Conservation (phyloP, 345 rosid genomes). For the Eucalyptus paniculata region DNA sequence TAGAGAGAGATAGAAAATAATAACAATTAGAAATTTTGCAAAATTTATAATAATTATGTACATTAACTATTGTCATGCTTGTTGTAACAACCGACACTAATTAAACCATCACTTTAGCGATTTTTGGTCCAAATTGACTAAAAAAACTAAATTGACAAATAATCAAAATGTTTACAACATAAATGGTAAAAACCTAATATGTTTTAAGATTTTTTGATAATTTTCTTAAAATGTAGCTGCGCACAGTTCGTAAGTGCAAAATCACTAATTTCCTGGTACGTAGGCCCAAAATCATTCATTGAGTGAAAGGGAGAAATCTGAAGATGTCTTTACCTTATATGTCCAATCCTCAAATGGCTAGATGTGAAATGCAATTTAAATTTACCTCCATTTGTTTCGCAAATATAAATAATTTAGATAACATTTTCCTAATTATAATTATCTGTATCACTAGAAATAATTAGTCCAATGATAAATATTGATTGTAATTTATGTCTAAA, state of each 20-base stretch:
- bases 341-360: background rate
- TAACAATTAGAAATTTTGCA: no score
- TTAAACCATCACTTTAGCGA: no score
- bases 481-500: background rate
- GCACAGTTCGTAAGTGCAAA: background rate
- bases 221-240: background rate
- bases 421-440: no score
- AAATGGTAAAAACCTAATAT: rapidly evolving
- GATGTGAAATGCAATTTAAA: background rate
- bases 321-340: background rate
- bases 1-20: no score
- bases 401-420: no score
- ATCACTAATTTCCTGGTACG: background rate
- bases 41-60: no score
- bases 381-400: rapidly evolving
- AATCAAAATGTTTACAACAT: rapidly evolving
- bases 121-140: no score
- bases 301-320: background rate
- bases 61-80: no score
- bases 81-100: no score
- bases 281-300: background rate
- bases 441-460: rapidly evolving
- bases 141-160: no score
- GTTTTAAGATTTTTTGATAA: background rate
- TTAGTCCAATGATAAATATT: background rate